Evolutionary conservation across 2,329 filamentous ascomycete genomes (phyloP).

Genomic region (Corinectria fuckeliana): DNA sequence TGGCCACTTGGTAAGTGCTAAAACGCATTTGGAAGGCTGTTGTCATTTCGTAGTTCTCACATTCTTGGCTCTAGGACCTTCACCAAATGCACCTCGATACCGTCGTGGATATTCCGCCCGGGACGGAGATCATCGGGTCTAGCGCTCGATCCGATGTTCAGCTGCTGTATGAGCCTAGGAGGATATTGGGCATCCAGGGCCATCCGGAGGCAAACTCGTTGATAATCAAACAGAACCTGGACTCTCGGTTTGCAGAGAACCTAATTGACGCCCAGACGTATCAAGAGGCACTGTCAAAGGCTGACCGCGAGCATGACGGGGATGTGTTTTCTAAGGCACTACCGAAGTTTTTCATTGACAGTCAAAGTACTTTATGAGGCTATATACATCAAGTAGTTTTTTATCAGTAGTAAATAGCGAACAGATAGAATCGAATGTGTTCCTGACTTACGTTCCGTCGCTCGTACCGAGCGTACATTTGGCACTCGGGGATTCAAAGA

Average conservation of each 20-base stretch:
- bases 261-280: background rate
- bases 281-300: background rate
- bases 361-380: background rate
- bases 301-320: background rate
- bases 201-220: slow-evolving; percentile 4
- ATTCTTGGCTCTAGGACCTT: background rate
- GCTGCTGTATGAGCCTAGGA: background rate
- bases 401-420: too few species aligned
- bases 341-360: background rate
- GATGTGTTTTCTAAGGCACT: background rate
- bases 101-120: background rate
- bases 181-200: slow-evolving; percentile 1
- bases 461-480: too few species aligned
- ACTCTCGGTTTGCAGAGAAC: background rate
- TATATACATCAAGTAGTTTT: background rate
- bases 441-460: too few species aligned
- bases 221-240: background rate
- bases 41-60: background rate
- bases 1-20: background rate
- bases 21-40: background rate
- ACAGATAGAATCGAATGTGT: too few species aligned
- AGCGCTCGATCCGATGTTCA: background rate
- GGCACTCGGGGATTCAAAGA: too few species aligned
- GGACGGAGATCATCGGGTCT: background rate
- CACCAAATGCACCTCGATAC: background rate